Conservation (phyloP, 257 asterid species). For the Salvia rosmarinus region DNA sequence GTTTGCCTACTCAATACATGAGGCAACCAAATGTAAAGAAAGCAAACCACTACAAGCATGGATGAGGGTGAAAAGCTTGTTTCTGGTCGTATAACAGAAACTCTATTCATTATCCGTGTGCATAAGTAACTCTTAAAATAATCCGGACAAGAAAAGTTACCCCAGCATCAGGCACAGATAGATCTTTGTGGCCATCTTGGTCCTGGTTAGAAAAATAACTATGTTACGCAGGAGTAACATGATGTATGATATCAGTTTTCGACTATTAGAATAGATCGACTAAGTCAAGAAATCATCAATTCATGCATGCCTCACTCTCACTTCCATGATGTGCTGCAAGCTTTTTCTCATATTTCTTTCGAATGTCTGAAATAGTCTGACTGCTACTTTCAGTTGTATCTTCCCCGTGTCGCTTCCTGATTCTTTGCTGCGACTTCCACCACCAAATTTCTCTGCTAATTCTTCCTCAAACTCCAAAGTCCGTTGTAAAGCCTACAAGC, state of each 20-base stretch:
- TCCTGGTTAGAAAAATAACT: slow-evolving; percentile 52
- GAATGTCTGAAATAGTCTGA: slow-evolving; percentile 78
- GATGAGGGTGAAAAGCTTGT: slow-evolving; percentile 19
- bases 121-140: slow-evolving; percentile 20
- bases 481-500: slow-evolving; percentile 81
- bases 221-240: slow-evolving; percentile 30
- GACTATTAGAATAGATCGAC: slow-evolving; percentile 29
- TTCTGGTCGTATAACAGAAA: slow-evolving; percentile 16
- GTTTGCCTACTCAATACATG: slow-evolving; percentile 27
- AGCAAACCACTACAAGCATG: slow-evolving; percentile 13
- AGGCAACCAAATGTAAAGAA: slow-evolving; percentile 21
- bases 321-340: slow-evolving; percentile 81
- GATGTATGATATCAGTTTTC: slow-evolving; percentile 27
- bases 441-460: slow-evolving; percentile 96
- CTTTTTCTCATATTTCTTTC: slow-evolving; percentile 95
- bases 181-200: slow-evolving; percentile 68
- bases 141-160: slow-evolving; percentile 47
- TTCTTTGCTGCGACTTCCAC: slow-evolving; percentile 72
- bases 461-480: slow-evolving; percentile 99
- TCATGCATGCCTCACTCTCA: slow-evolving; percentile 67
- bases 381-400: slow-evolving; percentile 59
- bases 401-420: slow-evolving; percentile 62
- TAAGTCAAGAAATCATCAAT: slow-evolving; percentile 28
- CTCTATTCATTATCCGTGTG: neutral
- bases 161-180: slow-evolving; percentile 96